Evolutionary conservation across 2,329 filamentous ascomycete species (phyloP), one percentile per base, ranked within the genome.

Genomic region (Raffaelea albimanens): DNA sequence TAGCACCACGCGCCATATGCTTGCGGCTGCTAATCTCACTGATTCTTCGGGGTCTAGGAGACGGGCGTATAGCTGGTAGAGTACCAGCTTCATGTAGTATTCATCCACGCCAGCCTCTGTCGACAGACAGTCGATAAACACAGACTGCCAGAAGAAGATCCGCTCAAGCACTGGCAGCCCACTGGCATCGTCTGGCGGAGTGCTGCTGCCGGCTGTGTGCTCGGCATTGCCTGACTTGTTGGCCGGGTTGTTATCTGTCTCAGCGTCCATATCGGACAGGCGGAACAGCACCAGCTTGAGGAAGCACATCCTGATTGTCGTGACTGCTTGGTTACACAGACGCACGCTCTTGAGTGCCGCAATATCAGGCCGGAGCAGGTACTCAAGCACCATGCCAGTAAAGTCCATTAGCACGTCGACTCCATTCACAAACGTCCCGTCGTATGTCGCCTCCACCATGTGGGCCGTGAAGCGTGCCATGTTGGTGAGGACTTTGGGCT

Each of bases 361-460:
- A 33, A 98, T 73, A 14, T 95, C 87, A 0, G 90, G 85, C 10
- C 86, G 79, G 60, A 95, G 88, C 4, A 98, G 71, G 58, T 95
- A 91, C 61, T 98, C 93, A 7, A 98, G 66, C 7, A 96, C 67
- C 46, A 83, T 82, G 2, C 91, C 93, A 3, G 83, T 78, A 57
- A 96, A 94, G 57, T 97, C 90, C 29, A 97, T 75, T 56, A 93
- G 76, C 4, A 80, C 75, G 56, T 89, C 85, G 1, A 87, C 87
- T 1, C 91, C 91, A 54, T 93, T 84, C 53, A 96, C 78, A 59
- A 97, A 97, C 87, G 90, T 96, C 16, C 93, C 93, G 64, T 97
- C 93, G 55, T 93, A 96, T 13, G 95, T 83, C 5, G 88, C 87
- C 62, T 98, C 93, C 1, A 85, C 80, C 61, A 97, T 77, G 59